These are phyloP conservation scores for Euryodendron excelsum DNA, from an alignment of 148 eudicot species.

Conservation along the genomic window DNA sequence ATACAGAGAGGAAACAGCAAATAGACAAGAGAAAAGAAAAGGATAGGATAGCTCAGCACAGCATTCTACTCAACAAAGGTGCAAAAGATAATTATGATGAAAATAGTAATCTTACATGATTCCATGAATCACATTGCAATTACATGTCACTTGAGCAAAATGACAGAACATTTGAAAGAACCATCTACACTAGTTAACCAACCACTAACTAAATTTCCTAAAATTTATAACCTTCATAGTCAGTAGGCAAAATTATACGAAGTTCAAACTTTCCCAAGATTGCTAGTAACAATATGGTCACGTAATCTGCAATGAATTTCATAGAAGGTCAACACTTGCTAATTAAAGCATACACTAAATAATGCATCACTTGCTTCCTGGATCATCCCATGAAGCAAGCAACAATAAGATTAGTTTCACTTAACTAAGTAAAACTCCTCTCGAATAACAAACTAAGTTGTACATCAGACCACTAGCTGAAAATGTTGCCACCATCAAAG, in stretches of 20 bases:
- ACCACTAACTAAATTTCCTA: not conserved
- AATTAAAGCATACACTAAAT: not conserved
- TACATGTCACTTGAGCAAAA: not conserved
- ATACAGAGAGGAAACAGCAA: not conserved
- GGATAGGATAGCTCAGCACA: not conserved
- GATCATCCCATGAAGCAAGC: conserved; percentile 7
- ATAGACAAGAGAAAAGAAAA: not conserved
- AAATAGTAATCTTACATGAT: not conserved
- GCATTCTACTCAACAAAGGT: not conserved
- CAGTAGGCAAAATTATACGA: not conserved
- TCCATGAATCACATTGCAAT: not conserved
- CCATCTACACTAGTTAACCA: not conserved
- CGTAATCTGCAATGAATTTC: not conserved
- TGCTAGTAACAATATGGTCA: not conserved
- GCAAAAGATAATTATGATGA: not conserved
- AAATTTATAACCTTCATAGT: not conserved
- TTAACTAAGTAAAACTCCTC: not conserved
- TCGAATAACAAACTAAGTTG: not conserved
- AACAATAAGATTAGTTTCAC: not conserved
- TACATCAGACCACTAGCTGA: not conserved
- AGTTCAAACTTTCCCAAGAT: not conserved
- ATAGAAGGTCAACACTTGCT: not conserved
- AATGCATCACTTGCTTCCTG: not conserved
- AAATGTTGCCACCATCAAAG: not conserved
- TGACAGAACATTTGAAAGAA: not conserved